Base-by-base conservation (phyloP, 2,329 filamentous ascomycete species). In the Orbilia quercus region DNA sequence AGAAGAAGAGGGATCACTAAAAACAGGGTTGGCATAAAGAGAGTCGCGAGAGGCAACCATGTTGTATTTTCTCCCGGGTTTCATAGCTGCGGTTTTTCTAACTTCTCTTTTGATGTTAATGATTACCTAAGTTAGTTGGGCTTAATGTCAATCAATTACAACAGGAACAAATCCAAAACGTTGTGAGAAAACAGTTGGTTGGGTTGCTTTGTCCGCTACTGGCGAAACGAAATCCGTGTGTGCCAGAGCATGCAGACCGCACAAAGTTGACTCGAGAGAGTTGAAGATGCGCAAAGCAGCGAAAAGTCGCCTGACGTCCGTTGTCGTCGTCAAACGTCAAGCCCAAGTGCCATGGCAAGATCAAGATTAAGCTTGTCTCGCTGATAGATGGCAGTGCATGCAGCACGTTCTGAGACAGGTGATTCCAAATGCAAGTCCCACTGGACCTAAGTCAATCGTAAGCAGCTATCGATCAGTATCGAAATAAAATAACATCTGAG, bases 401-500 rank as follows among this genome's bases (percentile, higher is more conserved):
- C 69, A 66, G 51, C 60, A 54, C 60, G 53, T 38, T 66, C 44
- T 45, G 7, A 55, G 60, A 44, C 57, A 45, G 48, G 58, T 58
- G 58, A 63, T 71, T 71, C 45, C 66, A 64, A 64, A 71, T 71
- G 66, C 51, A 64, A 64, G 50, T 50, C 57, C 44, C n/a, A n/a
- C n/a, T n/a, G n/a, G n/a, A n/a, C n/a, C n/a, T n/a, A n/a, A n/a
- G n/a, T n/a, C n/a, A n/a, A n/a, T n/a, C n/a, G n/a, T n/a, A n/a
- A n/a, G n/a, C n/a, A n/a, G n/a, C n/a, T n/a, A n/a, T n/a, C n/a
- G n/a, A n/a, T n/a, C n/a, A n/a, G n/a, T n/a, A n/a, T n/a, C n/a
- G n/a, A n/a, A n/a, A n/a, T n/a, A n/a, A n/a, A n/a, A n/a, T n/a
- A n/a, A n/a, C n/a, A n/a, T n/a, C n/a, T n/a, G n/a, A n/a, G n/a